Percentiles rank a stretch among this genome's conserved stretches.
Evolutionary conservation across 2,329 filamentous ascomycete species (phyloP).

Genomic region (Pestalotiopsis sp.): DNA sequence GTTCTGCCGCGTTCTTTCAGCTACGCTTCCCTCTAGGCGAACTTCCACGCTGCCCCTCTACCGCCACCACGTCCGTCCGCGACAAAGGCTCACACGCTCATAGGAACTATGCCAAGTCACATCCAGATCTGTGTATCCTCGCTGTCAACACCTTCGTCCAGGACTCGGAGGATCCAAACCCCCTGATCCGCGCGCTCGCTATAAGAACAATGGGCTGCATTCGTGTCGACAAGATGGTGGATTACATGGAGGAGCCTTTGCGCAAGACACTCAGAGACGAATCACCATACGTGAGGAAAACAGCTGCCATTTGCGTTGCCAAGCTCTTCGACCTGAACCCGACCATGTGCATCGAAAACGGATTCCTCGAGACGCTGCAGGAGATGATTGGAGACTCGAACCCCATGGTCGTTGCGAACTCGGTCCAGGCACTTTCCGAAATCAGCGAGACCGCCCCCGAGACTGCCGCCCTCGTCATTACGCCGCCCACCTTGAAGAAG

Average conservation of each 20-base stretch:
- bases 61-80: not conserved
- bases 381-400: constrained; percentile 97
- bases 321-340: constrained; percentile 97
- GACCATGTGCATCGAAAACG: constrained; percentile 90
- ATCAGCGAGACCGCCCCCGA: constrained; percentile 90
- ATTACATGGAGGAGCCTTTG: constrained; percentile 98
- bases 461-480: constrained; percentile 82
- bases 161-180: constrained; percentile 98
- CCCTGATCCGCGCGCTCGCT: constrained; percentile 88
- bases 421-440: constrained; percentile 88
- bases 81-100: constrained; percentile 21
- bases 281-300: constrained; percentile 97
- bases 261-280: constrained; percentile 96
- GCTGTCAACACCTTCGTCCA: constrained; percentile 99
- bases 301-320: constrained; percentile 94
- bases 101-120: constrained; percentile 99
- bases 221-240: constrained; percentile 97
- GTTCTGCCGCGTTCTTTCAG: constrained; percentile 26
- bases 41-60: not conserved
- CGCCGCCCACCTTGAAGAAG: constrained; percentile 84
- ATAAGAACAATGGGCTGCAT: constrained; percentile 99
- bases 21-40: not conserved
- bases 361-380: constrained; percentile 89
- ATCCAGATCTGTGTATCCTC: constrained; percentile 96
- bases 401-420: constrained; percentile 98